Percentiles rank a stretch among this genome's conserved stretches.
phyloP scores from a whole-genome alignment of 176 grass and related monocot species.

The Typha latifolia region DNA sequence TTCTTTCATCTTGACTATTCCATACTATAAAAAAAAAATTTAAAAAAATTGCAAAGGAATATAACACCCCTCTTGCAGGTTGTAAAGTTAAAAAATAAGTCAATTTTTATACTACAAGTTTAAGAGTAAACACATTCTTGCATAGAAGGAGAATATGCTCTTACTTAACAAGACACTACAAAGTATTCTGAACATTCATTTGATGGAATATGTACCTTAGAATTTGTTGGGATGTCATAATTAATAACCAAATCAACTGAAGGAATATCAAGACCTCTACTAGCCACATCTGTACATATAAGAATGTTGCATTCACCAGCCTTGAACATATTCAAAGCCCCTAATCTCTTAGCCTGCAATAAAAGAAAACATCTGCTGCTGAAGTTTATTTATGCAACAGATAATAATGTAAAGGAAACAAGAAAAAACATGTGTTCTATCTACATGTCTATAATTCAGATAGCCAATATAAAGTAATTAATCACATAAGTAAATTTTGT shows the following conservation, averaged over 20 bases:
- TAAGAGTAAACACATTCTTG: too few species aligned
- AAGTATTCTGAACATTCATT: background rate
- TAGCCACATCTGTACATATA: conserved; percentile 90
- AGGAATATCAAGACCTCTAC: conserved; percentile 89
- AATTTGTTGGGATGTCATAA: conserved; percentile 86
- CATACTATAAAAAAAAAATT: too few species aligned
- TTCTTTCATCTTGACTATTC: too few species aligned
- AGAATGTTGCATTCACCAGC: conserved; percentile 74
- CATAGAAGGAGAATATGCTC: too few species aligned
- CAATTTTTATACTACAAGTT: too few species aligned
- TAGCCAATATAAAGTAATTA: background rate
- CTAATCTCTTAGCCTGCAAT: conserved; percentile 69
- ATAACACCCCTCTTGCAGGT: too few species aligned
- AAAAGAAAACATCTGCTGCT: conserved; percentile 7
- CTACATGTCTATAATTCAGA: background rate
- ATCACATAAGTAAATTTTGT: background rate
- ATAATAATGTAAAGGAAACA: background rate
- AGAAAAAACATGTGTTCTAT: background rate
- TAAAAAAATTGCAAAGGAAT: too few species aligned
- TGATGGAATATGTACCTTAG: conserved; percentile 43
- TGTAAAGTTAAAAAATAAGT: too few species aligned
- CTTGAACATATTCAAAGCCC: conserved; percentile 82
- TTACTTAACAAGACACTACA: background rate
- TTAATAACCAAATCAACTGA: conserved; percentile 86
- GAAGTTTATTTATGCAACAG: background rate